These are phyloP conservation scores for Ramularia collo-cygni DNA, from an alignment of 2,329 filamentous ascomycete species.

Conservation along the genomic window DNA sequence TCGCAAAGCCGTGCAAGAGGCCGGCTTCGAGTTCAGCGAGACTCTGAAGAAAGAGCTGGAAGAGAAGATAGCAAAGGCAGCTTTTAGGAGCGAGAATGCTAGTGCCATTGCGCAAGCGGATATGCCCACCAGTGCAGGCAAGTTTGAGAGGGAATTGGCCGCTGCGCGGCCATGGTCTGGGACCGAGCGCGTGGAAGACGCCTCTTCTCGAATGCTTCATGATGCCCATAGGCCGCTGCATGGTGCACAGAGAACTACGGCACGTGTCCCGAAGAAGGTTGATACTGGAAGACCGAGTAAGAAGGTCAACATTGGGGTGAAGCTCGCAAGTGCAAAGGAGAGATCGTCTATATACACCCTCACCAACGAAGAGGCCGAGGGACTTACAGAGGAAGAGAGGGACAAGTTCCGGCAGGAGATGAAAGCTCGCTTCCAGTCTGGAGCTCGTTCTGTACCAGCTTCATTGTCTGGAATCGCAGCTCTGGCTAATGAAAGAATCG, in stretches of 20 bases:
- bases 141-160: conserved; percentile 62
- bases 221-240: conserved; percentile 54
- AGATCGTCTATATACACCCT: conserved; percentile 50
- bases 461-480: conserved; percentile 71
- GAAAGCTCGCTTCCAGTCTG: conserved; percentile 71
- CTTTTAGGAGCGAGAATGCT: conserved; percentile 48
- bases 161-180: conserved; percentile 70
- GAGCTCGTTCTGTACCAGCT: conserved; percentile 65
- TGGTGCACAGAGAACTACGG: conserved; percentile 33
- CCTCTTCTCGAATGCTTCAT: conserved; percentile 70
- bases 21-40: conserved; percentile 50
- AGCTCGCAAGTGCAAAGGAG: conserved; percentile 54
- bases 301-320: conserved; percentile 36
- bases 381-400: conserved; percentile 62
- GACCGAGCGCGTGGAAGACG: conserved; percentile 64
- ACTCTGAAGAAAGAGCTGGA: conserved; percentile 53
- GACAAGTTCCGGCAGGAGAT: conserved; percentile 66
- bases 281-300: conserved; percentile 38
- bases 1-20: conserved; percentile 52
- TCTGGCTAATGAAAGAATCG: conserved; percentile 84
- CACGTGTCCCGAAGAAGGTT: conserved; percentile 37
- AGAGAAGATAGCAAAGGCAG: conserved; percentile 51
- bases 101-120: conserved; percentile 47
- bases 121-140: conserved; percentile 56
- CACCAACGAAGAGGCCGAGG: conserved; percentile 45